A percentile compares a stretch with the other conserved stretches of the same genome.
Evolutionary conservation across 2,329 filamentous ascomycete genomes (phyloP).

Genomic region (Phoma herbarum): DNA sequence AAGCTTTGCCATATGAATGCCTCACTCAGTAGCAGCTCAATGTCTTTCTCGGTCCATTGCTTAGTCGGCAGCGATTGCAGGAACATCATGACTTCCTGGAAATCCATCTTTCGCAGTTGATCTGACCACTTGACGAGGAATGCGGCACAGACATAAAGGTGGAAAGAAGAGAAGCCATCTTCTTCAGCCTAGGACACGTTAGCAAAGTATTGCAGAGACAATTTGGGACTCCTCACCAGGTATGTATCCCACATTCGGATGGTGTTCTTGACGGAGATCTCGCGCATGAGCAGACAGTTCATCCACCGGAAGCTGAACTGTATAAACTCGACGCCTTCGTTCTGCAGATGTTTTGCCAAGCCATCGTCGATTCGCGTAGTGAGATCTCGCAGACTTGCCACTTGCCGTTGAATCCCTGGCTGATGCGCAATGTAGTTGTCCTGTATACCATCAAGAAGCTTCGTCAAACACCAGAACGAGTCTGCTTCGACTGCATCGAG

Average conservation of each 20-base stretch:
- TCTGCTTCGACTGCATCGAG: constrained; percentile 97
- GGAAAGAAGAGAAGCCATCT: constrained; percentile 97
- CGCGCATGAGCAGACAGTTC: constrained; percentile 98
- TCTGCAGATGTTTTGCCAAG: constrained; percentile 87
- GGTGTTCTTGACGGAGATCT: constrained; percentile 94
- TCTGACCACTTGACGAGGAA: constrained; percentile 99
- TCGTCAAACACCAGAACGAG: constrained; percentile 97
- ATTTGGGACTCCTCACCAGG: constrained; percentile 68
- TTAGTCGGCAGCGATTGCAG: constrained; percentile 91
- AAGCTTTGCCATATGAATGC: constrained; percentile 99
- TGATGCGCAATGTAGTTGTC: constrained; percentile 99
- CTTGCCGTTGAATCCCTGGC: constrained; percentile 94
- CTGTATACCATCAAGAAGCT: constrained; percentile 97
- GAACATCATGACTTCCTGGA: constrained; percentile 99
- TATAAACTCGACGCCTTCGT: constrained; percentile 95
- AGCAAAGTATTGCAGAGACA: constrained; percentile 18
- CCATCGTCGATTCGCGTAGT: constrained; percentile 87
- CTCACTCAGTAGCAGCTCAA: constrained; percentile 92
- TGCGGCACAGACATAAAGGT: constrained; percentile 96
- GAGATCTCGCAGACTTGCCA: constrained; percentile 85
- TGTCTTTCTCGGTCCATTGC: constrained; percentile 97
- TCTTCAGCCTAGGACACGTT: constrained; percentile 79
- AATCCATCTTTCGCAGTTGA: constrained; percentile 95
- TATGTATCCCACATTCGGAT: constrained; percentile 99
- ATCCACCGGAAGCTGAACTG: constrained; percentile 99